phyloP scores from a whole-genome alignment of 768 basidiomycete genomes.

The Phylloporus sp. region DNA sequence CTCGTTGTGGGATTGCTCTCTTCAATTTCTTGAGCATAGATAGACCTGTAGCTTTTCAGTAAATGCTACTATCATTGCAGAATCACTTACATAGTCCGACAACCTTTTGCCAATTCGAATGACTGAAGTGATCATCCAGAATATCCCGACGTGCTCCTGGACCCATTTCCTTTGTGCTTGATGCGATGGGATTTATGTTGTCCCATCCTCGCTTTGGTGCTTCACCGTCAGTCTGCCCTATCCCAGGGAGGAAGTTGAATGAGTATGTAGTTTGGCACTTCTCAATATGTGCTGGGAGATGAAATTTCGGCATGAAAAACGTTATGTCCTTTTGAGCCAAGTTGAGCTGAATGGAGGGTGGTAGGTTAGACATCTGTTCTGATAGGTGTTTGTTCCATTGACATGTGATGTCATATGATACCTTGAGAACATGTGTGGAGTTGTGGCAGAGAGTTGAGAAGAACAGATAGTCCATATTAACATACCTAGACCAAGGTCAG shows the following conservation, averaged over 20 bases:
- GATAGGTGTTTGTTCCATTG: not conserved
- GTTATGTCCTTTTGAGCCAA: not conserved
- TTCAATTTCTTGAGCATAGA: not conserved
- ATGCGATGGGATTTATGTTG: constrained; percentile 27
- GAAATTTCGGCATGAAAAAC: constrained; percentile 35
- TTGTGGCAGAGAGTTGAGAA: not conserved
- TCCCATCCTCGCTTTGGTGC: constrained; percentile 38
- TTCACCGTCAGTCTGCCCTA: constrained; percentile 18
- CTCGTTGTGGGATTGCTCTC: too few relatives aligned
- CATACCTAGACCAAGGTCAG: not conserved
- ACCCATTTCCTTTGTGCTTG: constrained; percentile 36
- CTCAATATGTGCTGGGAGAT: constrained; percentile 32
- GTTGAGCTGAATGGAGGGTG: not conserved
- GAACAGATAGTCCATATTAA: too few relatives aligned
- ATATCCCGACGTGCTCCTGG: constrained; percentile 25
- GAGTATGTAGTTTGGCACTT: constrained; percentile 26
- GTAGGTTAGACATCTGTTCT: not conserved
- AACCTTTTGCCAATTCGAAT: not conserved
- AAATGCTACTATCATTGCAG: too few relatives aligned
- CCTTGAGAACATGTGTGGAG: too few relatives aligned
- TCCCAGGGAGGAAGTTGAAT: constrained; percentile 15
- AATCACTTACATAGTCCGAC: not conserved
- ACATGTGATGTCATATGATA: not conserved
- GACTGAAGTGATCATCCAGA: not conserved
- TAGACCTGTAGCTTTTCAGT: not conserved